Evolutionary conservation across 1,139 yeast genomes (phyloP), one percentile per base, ranked within the genome.

Genomic region (Pichia sp.): DNA sequence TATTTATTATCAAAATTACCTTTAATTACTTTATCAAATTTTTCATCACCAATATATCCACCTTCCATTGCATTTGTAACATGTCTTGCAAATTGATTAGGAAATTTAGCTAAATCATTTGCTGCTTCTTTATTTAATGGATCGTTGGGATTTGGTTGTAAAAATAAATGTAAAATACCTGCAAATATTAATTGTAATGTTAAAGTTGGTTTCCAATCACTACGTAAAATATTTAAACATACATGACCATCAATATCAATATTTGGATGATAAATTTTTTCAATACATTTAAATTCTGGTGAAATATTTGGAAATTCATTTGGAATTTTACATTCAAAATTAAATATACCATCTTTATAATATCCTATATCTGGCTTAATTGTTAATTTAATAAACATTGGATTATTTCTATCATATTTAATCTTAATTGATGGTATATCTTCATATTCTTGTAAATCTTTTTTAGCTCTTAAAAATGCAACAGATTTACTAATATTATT

Each of bases 131-230:
- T 88, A 65, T 92, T 92, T 57, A 92, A 74, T 2, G 98, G 98
- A 65, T 92, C 97, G 52, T 81, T 82, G 1, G 95, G 84, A 64
- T 89, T 90, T 11, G 97, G 97, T 60, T 90, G 97, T 53, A 88
- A 71, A 59, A 92, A 88, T 56, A 92, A 73, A 62, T 85, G 89
- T 62, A 89, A 80, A 53, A 92, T 73, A 0, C 98, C 98, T 45
- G 90, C 83, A 56, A 90, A 73, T 28, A 92, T 81, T 5, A 92
- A 75, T 63, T 85, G 88, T 61, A 92, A 71, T 55, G 84, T 86
- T 57, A 92, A 73, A 2, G 89, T 96, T 0, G 98, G 97, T 34
- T 92, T 82, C 98, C 98, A 92, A 65, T 90, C 97, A 65, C 89
- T 96, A 56, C 97, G 72, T 53, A 92, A 71, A 41, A 92, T 89